Evolutionary conservation across 2,329 filamentous ascomycete species (phyloP).

Genomic region (Dactylellina sp.): DNA sequence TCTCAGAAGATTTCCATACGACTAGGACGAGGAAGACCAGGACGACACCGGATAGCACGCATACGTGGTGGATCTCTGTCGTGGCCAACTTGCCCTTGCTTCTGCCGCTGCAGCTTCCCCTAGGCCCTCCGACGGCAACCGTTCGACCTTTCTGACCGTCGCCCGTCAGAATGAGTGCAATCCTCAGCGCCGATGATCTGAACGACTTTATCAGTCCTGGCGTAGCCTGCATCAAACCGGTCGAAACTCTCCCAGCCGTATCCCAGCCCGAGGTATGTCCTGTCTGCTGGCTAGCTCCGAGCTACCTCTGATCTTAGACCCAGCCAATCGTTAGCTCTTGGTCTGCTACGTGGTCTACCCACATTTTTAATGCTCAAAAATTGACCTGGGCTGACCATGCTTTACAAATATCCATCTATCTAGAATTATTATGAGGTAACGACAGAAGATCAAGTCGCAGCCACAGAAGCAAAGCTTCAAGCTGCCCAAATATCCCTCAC

Average conservation of each 20-base stretch:
- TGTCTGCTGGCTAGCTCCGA: too few relatives aligned
- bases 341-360: conserved; percentile 42
- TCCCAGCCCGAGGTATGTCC: conserved; percentile 63
- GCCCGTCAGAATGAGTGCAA: conserved; percentile 82
- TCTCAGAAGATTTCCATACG: conserved; percentile 12
- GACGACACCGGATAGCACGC: conserved; percentile 9
- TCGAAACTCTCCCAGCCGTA: conserved; percentile 85
- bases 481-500: conserved; percentile 95
- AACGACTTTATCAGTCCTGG: conserved; percentile 99
- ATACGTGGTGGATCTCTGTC: conserved; percentile 54
- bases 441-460: conserved; percentile 81
- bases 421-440: conserved; percentile 84
- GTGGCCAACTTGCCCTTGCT: conserved; percentile 37
- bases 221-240: conserved; percentile 96
- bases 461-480: conserved; percentile 67
- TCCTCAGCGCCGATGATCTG: conserved; percentile 93
- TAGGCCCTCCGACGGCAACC: conserved; percentile 45
- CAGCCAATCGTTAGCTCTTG: conserved; percentile 23
- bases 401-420: conserved; percentile 17
- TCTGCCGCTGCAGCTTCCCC: conserved; percentile 27
- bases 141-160: conserved; percentile 11
- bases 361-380: conserved; percentile 13
- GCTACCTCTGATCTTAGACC: too few relatives aligned
- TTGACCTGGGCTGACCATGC: conserved; percentile 35
- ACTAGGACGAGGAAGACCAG: conserved; percentile 31